Evolutionary conservation across 169 alveolate species (phyloP), one percentile per base, ranked within the genome.

Genomic region (Ichthyophthirius multifiliis): DNA sequence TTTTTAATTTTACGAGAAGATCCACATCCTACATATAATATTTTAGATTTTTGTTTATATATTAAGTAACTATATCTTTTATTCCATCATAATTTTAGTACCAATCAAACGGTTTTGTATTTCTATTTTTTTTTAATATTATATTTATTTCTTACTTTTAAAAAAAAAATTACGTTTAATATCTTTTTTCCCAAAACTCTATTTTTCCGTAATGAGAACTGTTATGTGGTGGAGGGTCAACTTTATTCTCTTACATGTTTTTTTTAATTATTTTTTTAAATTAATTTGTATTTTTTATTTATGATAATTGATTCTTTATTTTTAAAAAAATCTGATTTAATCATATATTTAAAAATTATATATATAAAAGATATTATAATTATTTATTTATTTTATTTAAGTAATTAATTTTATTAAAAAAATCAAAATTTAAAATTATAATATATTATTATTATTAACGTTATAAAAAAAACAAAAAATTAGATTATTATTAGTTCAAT

Each of bases 21-120:
- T 5, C 98, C 98, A 74, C 97, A 94, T 12, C 98, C 98, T 13
- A 96, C 86, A 63, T 90, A 92, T 20, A 94, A 79, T 23, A 96
- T 89, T 74, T 84, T 86, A 37, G 83, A 23, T 39, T 71, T 64
- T 83, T 75, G 30, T 76, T 31, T 4, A 74, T 77, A 63, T 63
- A 39, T 71, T 65, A 20, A 23, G 78, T 67, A 15, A 86, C 65
- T 18, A 86, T 81, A 48, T 67, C 77, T 43, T 74, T 55, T 9
- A 86, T 55, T 32, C 75, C 80, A 44, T 71, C 86, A 41, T 48
- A 86, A 83, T 86, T 74, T 34, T 86, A 80, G 35, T 79, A 83
- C 88, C 91, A 86, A 35, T 86, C 91, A 44, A 76, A 86, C 32
- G 85, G 82, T 9, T 67, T 65, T 39, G 65, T 86, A 32, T 86